Evolutionary conservation across 2,329 filamentous ascomycete species (phyloP), one percentile per base, ranked within the genome.

Genomic region (Talaromyces amestolkiae): DNA sequence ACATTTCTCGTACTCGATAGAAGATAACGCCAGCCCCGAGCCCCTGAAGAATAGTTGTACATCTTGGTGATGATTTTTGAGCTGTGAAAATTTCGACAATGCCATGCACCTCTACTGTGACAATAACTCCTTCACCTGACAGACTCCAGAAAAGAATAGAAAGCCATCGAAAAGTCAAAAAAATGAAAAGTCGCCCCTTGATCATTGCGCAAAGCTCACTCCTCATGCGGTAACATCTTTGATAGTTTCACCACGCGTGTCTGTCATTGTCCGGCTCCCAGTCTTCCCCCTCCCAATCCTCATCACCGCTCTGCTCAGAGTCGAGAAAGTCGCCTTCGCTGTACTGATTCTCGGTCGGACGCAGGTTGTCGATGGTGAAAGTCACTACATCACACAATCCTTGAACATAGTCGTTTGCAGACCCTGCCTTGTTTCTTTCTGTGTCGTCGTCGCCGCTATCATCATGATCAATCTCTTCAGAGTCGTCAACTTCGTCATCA

Each of bases 271-370:
- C 70, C 3, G 65, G 73, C 11, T 78, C 78, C 51, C 79, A 76
- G 37, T 67, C 65, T 53, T 65, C 62, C 4, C 65, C 65, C 15
- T 65, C 80, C 86, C 86, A 89, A 67, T 89, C 86, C 66, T 87
- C 86, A 70, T 89, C 86, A 3, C 83, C 86, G 71, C 85, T 87
- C 1, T 78, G 75, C 71, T 88, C 86, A 24, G 81, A 82, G 68
- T 89, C 86, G 1, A 87, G 78, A 68, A 89, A 88, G 69, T 89
- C 85, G 35, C 78, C 80, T 68, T 88, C 86, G 31, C 81, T 83
- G 70, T 82, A 86, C 53, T 87, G 83, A 51, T 82, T 80, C 65
- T 88, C 86, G 3, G 82, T 80, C 1, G 87, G 87, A 7, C 87
- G 82, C 68, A 85, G 82, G 69, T 89, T 88, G 71, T 88, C 86